Conservation (phyloP, 768 basidiomycete species). For the Rhizopogon roseolus region DNA sequence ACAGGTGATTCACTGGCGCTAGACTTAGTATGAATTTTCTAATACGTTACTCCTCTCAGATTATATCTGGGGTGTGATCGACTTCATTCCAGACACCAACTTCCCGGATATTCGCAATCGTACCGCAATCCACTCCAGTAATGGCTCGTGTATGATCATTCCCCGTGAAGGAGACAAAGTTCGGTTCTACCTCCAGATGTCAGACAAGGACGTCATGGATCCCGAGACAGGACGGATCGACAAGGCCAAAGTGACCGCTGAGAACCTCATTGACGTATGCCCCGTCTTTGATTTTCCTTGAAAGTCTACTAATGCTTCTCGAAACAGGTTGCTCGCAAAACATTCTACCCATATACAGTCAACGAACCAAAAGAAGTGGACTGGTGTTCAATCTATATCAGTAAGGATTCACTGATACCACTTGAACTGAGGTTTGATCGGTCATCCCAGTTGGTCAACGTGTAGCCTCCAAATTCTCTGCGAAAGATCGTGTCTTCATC, state of each 20-base stretch:
- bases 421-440: not conserved
- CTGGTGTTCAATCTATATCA: constrained; percentile 74
- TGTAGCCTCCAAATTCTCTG: constrained; percentile 59
- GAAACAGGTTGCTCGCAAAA: constrained; percentile 47
- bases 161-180: constrained; percentile 68
- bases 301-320: not conserved
- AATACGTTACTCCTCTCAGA: constrained; percentile 31
- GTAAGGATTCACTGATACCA: constrained; percentile 31
- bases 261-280: constrained; percentile 48
- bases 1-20: constrained; percentile 26
- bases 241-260: constrained; percentile 44
- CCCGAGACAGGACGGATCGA: constrained; percentile 46
- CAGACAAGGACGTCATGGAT: constrained; percentile 41
- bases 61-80: constrained; percentile 81
- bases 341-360: constrained; percentile 53
- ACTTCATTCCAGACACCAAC: constrained; percentile 63
- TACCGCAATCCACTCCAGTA: constrained; percentile 61
- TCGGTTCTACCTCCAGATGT: constrained; percentile 68
- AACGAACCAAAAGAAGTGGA: constrained; percentile 44
- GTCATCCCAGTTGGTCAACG: constrained; percentile 59
- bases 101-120: constrained; percentile 74
- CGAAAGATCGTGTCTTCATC: constrained; percentile 66
- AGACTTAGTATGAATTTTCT: not conserved
- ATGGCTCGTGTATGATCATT: constrained; percentile 69
- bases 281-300: not conserved